Conservation (phyloP, 257 asterid genomes). For the Fraxinus quadrangulata region DNA sequence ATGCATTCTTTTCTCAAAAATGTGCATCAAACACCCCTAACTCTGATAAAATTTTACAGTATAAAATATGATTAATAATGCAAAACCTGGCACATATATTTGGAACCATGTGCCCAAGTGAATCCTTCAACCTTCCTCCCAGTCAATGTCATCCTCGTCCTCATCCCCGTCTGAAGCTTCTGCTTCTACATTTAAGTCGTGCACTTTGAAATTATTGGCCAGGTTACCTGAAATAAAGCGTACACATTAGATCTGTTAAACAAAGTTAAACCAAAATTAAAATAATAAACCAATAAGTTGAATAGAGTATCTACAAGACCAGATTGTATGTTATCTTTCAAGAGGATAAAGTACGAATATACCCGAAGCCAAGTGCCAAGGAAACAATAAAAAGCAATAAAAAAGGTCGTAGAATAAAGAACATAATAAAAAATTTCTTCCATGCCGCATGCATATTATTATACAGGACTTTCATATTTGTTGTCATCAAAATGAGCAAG, state of each 20-base stretch:
- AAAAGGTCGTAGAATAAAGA: neutral
- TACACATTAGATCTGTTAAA: neutral
- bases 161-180: constrained; percentile 55
- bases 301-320: neutral
- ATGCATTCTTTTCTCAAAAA: too few species aligned
- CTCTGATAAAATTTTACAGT: neutral
- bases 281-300: neutral
- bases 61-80: too few species aligned
- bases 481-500: neutral
- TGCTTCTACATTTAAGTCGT: constrained; percentile 76
- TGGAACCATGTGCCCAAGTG: neutral
- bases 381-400: neutral
- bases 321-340: neutral
- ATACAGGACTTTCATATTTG: neutral
- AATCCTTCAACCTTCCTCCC: constrained; percentile 71
- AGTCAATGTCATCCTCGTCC: constrained; percentile 66
- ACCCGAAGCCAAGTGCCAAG: neutral
- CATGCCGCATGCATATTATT: neutral
- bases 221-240: constrained; percentile 36
- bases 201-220: constrained; percentile 49
- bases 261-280: neutral
- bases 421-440: neutral
- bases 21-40: too few species aligned
- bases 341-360: neutral
- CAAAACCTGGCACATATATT: neutral